Conservation (phyloP, 106 monocot species). For the Dactylorhiza incarnata region DNA sequence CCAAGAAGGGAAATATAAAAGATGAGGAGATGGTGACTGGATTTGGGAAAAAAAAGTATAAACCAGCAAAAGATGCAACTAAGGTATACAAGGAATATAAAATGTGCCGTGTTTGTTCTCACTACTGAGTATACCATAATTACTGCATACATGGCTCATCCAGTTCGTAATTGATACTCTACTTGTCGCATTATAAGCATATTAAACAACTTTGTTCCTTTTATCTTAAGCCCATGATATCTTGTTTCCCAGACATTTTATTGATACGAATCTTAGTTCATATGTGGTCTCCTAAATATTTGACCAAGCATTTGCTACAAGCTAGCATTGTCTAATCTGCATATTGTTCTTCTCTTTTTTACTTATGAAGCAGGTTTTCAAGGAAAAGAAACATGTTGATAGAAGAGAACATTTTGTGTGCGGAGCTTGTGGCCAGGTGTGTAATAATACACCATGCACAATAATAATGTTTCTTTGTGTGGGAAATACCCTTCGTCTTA, state of each 20-base stretch:
- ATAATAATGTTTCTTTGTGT: constrained; percentile 2
- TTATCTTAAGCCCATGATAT: not conserved
- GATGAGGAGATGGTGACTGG: constrained; percentile 32
- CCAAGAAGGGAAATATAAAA: constrained; percentile 27
- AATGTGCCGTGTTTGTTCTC: not conserved
- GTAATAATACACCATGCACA: constrained; percentile 8
- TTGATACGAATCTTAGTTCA: not conserved
- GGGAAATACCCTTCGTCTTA: constrained; percentile 3
- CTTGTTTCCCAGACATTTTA: not conserved
- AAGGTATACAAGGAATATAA: constrained; percentile 29
- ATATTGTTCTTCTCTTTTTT: not conserved
- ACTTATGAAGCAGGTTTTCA: constrained; percentile 27
- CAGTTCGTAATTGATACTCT: not conserved
- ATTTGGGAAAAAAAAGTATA: constrained; percentile 37
- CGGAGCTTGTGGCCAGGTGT: constrained; percentile 92
- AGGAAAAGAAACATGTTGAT: constrained; percentile 70
- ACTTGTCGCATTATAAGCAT: not conserved
- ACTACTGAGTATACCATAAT: not conserved
- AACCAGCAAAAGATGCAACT: constrained; percentile 48
- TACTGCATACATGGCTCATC: not conserved
- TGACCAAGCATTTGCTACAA: not conserved
- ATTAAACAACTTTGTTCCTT: not conserved
- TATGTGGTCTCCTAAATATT: not conserved
- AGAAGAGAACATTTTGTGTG: constrained; percentile 83
- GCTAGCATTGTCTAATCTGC: not conserved